Base-by-base conservation (phyloP, 495 filamentous ascomycete species). In the Podospora appendiculata region DNA sequence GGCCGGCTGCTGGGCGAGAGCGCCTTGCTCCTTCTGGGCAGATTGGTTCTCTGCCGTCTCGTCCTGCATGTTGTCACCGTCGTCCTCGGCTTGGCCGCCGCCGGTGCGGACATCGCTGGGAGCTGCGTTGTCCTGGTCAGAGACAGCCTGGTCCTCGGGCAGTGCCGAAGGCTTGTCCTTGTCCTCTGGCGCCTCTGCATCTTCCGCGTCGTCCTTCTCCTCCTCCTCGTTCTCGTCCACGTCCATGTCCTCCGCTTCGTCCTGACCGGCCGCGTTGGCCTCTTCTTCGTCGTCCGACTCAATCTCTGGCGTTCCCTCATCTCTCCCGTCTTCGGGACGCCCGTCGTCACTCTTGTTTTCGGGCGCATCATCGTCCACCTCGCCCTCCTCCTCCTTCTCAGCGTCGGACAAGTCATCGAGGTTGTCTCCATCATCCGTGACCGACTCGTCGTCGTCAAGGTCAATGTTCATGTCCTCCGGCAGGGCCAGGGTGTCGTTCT, bases 401-500 rank as follows among this genome's bases (percentile, higher is more conserved):
- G 65, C 72, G 50, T 82, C 80, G 33, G 74, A 72, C 32, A 82
- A 70, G 43, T 79, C 76, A 52, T 79, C 74, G 36, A 86, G 69
- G 39, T 83, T 77, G 42, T 80, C 76, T 6, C 78, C 76, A 46
- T 77, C 72, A 17, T 51, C 60, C 10, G 11, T 70, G 25, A 60
- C 59, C 7, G 62, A 63, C 7, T 76, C 72, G 53, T 85, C 80
- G 18, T 74, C 65, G 18, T 74, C 65, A 8, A 76, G 68, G 54
- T 84, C 84, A 52, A 86, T 77, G 48, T 91, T 83, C 69, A 90
- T 79, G 53, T 89, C 85, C 45, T 90, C 88, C 47, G 88, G 82
- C 40, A 84, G 58, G 19, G 75, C 79, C 41, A 84, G 58, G 6
- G 75, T 74, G 41, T 82, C 78, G 16, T 76, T 73, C 40, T 81